A percentile compares a stretch with the other conserved stretches of the same genome.
These are phyloP conservation scores for Coniosporium tulheliwenetii DNA, from an alignment of 2,329 filamentous ascomycete genomes.

Conservation along the genomic window DNA sequence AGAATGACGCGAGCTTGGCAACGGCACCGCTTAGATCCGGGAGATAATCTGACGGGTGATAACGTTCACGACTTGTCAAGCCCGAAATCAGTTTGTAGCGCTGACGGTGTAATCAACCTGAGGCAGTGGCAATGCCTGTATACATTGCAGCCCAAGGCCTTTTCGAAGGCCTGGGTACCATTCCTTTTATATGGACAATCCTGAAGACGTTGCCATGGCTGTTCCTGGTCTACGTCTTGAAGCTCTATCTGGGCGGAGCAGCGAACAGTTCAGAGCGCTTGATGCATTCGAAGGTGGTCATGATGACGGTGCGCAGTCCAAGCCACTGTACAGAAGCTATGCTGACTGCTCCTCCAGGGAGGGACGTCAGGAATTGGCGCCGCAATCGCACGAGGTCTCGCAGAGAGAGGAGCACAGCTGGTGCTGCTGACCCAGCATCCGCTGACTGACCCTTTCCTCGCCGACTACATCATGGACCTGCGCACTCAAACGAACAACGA, in stretches of 20 bases:
- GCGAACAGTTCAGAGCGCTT: slow-evolving; percentile 60
- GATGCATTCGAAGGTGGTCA: slow-evolving; percentile 86
- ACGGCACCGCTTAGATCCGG: neutral
- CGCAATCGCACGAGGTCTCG: slow-evolving; percentile 57
- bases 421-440: slow-evolving; percentile 75
- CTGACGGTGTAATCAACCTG: neutral
- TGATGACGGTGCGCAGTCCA: slow-evolving; percentile 55
- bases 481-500: slow-evolving; percentile 63
- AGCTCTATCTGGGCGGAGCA: slow-evolving; percentile 64
- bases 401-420: slow-evolving; percentile 72
- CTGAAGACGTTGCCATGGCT: slow-evolving; percentile 38
- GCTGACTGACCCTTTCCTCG: slow-evolving; percentile 71
- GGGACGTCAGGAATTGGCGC: slow-evolving; percentile 90
- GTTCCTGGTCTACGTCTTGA: slow-evolving; percentile 40
- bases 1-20: neutral
- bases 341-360: slow-evolving; percentile 34
- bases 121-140: slow-evolving; percentile 40
- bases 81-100: neutral
- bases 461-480: slow-evolving; percentile 84
- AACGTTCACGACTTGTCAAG: neutral
- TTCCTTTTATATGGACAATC: slow-evolving; percentile 37
- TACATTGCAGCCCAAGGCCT: slow-evolving; percentile 39
- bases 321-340: neutral
- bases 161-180: slow-evolving; percentile 35
- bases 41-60: neutral